A percentile compares a stretch with the other conserved stretches of the same genome.
Conservation (phyloP, 2,329 filamentous ascomycete species). For the Fusarium haematococcum region DNA sequence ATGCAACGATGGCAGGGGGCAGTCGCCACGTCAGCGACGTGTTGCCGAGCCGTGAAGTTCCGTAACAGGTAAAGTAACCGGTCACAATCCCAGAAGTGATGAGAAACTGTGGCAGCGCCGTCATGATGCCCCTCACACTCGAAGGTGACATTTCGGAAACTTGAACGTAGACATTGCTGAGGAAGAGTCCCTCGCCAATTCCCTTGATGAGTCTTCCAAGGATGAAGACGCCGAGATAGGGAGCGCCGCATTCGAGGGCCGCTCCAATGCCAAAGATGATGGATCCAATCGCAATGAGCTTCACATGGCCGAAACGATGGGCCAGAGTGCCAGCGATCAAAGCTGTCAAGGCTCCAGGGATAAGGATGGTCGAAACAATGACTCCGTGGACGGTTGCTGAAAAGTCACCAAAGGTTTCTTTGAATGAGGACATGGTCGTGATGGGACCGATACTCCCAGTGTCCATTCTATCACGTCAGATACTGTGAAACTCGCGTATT, state of each 20-base stretch:
- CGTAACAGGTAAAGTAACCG: constrained; percentile 73
- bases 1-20: constrained; percentile 58
- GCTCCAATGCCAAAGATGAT: constrained; percentile 65
- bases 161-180: constrained; percentile 64
- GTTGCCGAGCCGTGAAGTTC: constrained; percentile 56
- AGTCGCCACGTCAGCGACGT: constrained; percentile 67
- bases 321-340: constrained; percentile 68
- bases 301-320: constrained; percentile 64
- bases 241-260: constrained; percentile 52
- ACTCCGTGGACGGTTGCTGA: constrained; percentile 68
- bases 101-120: constrained; percentile 65
- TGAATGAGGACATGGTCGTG: constrained; percentile 67
- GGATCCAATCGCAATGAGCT: constrained; percentile 64
- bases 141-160: constrained; percentile 71
- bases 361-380: constrained; percentile 69
- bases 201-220: constrained; percentile 67
- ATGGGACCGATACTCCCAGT: constrained; percentile 70
- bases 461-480: constrained; percentile 41
- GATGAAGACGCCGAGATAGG: constrained; percentile 63
- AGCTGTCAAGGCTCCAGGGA: constrained; percentile 70
- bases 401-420: constrained; percentile 61
- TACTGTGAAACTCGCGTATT: rapidly evolving
- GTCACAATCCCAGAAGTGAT: constrained; percentile 63
- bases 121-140: constrained; percentile 61
- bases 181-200: constrained; percentile 67